A percentile compares a stretch with the other conserved stretches of the same genome.
Evolutionary conservation across 768 basidiomycete genomes (phyloP).

Genomic region (Infundibulicybe gibba): DNA sequence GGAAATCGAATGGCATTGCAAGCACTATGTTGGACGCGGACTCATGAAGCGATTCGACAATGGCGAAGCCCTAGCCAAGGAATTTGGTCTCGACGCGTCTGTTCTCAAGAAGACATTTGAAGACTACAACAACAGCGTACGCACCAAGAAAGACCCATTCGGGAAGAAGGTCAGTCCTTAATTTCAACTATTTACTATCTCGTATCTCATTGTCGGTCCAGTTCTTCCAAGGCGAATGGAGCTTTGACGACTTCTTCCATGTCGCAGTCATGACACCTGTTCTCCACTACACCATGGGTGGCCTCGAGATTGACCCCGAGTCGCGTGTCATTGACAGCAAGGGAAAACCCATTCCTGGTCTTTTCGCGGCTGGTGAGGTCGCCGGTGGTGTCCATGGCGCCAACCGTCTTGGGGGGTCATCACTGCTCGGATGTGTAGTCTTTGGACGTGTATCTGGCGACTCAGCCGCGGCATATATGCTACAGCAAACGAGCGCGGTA

Average conservation of each 20-base stretch:
- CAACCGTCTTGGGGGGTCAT: constrained; percentile 94
- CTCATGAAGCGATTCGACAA: constrained; percentile 94
- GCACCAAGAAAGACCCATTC: constrained; percentile 91
- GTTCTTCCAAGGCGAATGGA: constrained; percentile 94
- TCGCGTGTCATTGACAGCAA: constrained; percentile 73
- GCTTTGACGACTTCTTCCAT: constrained; percentile 85
- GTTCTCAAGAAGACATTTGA: constrained; percentile 91
- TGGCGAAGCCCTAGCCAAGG: constrained; percentile 89
- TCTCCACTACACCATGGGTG: constrained; percentile 98
- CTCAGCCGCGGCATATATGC: constrained; percentile 86
- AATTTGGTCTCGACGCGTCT: constrained; percentile 78
- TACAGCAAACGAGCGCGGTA: constrained; percentile 64
- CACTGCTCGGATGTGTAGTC: constrained; percentile 93
- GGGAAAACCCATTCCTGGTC: constrained; percentile 80
- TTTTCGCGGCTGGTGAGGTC: constrained; percentile 95
- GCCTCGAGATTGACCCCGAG: constrained; percentile 89
- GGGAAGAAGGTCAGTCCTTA: constrained; percentile 76
- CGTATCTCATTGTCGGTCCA: constrained; percentile 36
- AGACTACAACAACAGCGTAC: constrained; percentile 77
- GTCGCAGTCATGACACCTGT: constrained; percentile 98
- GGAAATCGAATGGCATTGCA: constrained; percentile 99
- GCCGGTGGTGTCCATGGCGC: constrained; percentile 98
- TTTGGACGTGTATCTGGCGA: constrained; percentile 96
- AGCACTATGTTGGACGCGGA: constrained; percentile 96
- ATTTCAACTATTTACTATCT: not conserved